phyloP scores from a whole-genome alignment of 352 stramenopile genomes.

The Globisporangium barbulae region DNA sequence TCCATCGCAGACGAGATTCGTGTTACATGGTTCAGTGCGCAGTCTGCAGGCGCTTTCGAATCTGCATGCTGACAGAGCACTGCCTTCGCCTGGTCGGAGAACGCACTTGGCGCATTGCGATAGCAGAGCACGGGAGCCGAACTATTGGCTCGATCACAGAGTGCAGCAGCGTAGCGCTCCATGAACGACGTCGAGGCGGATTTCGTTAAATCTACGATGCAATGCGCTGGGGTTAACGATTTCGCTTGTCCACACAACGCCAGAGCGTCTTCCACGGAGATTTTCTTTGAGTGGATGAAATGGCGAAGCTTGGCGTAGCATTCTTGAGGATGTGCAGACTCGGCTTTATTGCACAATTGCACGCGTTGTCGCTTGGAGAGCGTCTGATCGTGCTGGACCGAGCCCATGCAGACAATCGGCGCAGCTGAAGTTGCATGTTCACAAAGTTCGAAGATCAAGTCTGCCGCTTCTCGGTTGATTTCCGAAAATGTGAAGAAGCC shows the following conservation, averaged over 20 bases:
- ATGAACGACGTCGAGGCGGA: conserved; percentile 2
- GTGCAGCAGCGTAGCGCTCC: conserved; percentile 5
- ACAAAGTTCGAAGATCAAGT: conserved; percentile 26
- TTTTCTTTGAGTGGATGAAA: conserved; percentile 24
- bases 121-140: conserved; percentile 38
- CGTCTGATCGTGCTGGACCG: conserved; percentile 22
- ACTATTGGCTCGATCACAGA: conserved; percentile 29
- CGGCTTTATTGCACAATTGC: conserved; percentile 25
- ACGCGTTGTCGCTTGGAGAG: conserved; percentile 23
- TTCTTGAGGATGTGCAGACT: conserved; percentile 20
- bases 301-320: conserved; percentile 28
- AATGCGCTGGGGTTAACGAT: conserved; percentile 18
- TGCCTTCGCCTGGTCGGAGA: conserved; percentile 33
- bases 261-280: conserved; percentile 23
- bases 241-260: conserved; percentile 21
- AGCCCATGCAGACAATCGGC: conserved; percentile 31
- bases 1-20: conserved; percentile 15
- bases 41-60: conserved; percentile 32
- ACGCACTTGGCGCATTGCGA: conserved; percentile 25
- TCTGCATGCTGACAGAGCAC: conserved; percentile 35
- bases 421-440: conserved; percentile 27
- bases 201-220: conserved; percentile 10
- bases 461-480: neutral
- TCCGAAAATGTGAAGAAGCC: neutral
- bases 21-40: conserved; percentile 23